Percentiles rank a stretch among this genome's conserved stretches.
Conservation (phyloP, 176 grass and related monocot genomes). For the Zoysia pacifica region DNA sequence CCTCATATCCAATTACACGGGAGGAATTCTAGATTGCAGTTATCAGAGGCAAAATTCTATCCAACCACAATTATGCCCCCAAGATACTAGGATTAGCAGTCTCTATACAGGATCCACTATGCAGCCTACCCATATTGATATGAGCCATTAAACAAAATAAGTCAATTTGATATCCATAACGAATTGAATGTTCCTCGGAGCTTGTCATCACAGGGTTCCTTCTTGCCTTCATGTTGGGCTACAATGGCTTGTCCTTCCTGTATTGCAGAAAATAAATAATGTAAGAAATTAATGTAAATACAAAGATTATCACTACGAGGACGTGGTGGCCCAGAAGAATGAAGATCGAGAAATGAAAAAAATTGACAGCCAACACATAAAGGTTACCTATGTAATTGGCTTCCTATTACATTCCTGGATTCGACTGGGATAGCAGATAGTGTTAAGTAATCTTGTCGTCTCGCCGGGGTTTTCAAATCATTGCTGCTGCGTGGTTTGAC, state of each 20-base stretch:
- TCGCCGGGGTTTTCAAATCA: constrained; percentile 38
- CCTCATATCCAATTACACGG: constrained; percentile 30
- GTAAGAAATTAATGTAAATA: neutral
- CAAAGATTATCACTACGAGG: neutral
- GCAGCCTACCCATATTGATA: neutral
- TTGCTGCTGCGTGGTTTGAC: constrained; percentile 7
- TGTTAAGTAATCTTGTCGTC: constrained; percentile 60
- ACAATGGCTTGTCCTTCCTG: constrained; percentile 46
- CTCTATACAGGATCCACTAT: neutral
- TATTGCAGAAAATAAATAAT: constrained; percentile 20
- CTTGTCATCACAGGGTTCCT: neutral
- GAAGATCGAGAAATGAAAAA: neutral
- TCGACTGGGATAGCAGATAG: constrained; percentile 68
- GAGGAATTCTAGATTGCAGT: neutral
- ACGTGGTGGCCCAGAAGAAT: neutral
- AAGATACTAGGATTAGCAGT: neutral
- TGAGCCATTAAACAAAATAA: neutral
- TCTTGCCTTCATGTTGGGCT: constrained; percentile 27
- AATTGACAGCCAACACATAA: constrained; percentile 13
- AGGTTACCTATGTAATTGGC: constrained; percentile 66
- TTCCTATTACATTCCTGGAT: constrained; percentile 61
- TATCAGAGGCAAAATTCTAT: neutral
- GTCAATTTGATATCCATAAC: neutral
- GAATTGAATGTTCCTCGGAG: neutral
- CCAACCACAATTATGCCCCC: neutral